phyloP scores from a whole-genome alignment of 257 asterid genomes.

The Gentiana straminea region DNA sequence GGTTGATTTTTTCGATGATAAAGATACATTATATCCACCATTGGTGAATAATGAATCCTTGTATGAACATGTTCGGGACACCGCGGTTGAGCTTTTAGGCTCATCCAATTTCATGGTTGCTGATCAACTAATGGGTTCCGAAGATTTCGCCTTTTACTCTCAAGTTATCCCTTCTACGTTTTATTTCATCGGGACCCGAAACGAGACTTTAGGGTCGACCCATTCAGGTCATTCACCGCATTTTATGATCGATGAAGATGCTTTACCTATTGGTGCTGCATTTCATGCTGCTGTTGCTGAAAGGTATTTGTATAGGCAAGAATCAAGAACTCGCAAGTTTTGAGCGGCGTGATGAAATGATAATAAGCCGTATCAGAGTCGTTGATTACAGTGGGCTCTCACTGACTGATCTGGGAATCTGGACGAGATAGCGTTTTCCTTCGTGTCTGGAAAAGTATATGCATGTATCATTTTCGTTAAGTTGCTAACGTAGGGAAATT shows the following conservation, averaged over 20 bases:
- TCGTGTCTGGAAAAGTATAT: too few species aligned
- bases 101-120: slow-evolving; percentile 36
- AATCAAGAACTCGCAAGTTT: not conserved
- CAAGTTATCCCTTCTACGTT: slow-evolving; percentile 74
- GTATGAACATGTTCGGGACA: slow-evolving; percentile 48
- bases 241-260: slow-evolving; percentile 81
- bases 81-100: slow-evolving; percentile 36
- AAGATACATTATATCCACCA: slow-evolving; percentile 66
- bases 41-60: slow-evolving; percentile 51
- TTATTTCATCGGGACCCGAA: slow-evolving; percentile 67
- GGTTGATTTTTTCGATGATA: slow-evolving; percentile 64
- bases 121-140: slow-evolving; percentile 80
- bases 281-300: slow-evolving; percentile 89
- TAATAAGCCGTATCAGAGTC: too few species aligned
- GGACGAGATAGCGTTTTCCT: too few species aligned
- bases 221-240: slow-evolving; percentile 71
- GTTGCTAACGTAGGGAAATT: too few species aligned
- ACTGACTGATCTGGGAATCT: too few species aligned
- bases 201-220: slow-evolving; percentile 53
- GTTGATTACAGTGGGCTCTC: too few species aligned
- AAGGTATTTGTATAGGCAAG: slow-evolving; percentile 46
- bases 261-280: slow-evolving; percentile 76
- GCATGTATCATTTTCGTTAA: too few species aligned
- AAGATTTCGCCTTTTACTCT: slow-evolving; percentile 86
- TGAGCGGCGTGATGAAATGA: too few species aligned